These are phyloP conservation scores for Saccharomycopsis sp. DNA, from an alignment of 805 yeast genomes.

Conservation along the genomic window DNA sequence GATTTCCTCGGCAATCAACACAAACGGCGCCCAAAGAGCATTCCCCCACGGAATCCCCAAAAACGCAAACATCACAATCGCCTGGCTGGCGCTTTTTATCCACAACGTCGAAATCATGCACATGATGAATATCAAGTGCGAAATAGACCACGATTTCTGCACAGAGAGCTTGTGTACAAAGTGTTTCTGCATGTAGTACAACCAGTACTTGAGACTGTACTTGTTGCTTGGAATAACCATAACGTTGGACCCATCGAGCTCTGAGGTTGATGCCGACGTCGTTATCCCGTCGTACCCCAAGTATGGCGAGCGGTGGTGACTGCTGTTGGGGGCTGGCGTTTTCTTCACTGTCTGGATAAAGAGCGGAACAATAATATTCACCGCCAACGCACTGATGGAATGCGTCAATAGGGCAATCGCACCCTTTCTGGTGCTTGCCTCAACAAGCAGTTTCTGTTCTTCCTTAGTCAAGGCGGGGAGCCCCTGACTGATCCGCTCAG, in stretches of 20 bases:
- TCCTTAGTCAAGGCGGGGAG: constrained; percentile 31
- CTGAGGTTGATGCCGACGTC: not conserved
- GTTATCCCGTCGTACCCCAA: not conserved
- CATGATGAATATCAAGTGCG: constrained; percentile 44
- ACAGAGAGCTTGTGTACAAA: constrained; percentile 26
- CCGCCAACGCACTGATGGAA: constrained; percentile 39
- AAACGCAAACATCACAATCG: constrained; percentile 43
- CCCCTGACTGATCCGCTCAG: constrained; percentile 31
- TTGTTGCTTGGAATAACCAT: not conserved
- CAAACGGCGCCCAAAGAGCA: constrained; percentile 63
- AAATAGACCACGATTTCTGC: constrained; percentile 41
- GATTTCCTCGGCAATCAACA: constrained; percentile 50
- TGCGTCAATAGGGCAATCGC: constrained; percentile 44
- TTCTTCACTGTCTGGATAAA: constrained; percentile 32
- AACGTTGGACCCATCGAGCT: not conserved
- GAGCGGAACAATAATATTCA: constrained; percentile 40
- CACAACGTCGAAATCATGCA: constrained; percentile 44
- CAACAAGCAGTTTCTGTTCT: constrained; percentile 33
- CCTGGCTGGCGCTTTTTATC: constrained; percentile 34
- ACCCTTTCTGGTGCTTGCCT: constrained; percentile 46
- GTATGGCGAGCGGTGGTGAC: constrained; percentile 12
- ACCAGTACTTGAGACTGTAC: constrained; percentile 4
- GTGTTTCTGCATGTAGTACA: constrained; percentile 15
- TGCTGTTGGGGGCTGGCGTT: not conserved
- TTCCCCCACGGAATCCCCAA: constrained; percentile 61